Conservation (phyloP, 768 basidiomycete genomes). For the Hygrophorus russula region DNA sequence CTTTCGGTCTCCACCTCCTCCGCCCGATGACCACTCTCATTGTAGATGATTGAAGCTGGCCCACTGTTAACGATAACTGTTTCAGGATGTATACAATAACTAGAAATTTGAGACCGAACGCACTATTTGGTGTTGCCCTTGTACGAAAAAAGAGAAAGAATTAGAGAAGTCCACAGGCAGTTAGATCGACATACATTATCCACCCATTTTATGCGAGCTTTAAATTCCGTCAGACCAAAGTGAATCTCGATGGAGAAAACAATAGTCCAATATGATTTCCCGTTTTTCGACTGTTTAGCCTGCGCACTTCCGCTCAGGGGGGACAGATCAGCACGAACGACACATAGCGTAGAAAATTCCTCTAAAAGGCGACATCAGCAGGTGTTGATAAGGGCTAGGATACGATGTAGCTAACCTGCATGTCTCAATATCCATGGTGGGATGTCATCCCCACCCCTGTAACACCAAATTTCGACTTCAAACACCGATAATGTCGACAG, state of each 20-base stretch:
- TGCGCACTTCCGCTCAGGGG: conserved; percentile 61
- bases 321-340: conserved; percentile 70
- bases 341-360: conserved; percentile 65
- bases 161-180: neutral
- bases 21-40: conserved; percentile 62
- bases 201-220: conserved; percentile 72
- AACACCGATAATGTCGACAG: conserved; percentile 68
- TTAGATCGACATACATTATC: conserved; percentile 46
- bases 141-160: conserved; percentile 1
- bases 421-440: conserved; percentile 68
- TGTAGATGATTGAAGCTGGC: conserved; percentile 73
- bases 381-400: neutral
- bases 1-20: conserved; percentile 64
- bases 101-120: conserved; percentile 15
- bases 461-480: conserved; percentile 81
- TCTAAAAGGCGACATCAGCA: conserved; percentile 24
- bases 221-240: conserved; percentile 76
- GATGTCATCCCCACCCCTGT: conserved; percentile 56
- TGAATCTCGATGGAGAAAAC: conserved; percentile 79
- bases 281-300: conserved; percentile 49
- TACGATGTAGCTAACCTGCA: conserved; percentile 26
- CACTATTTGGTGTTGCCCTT: conserved; percentile 68
- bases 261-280: conserved; percentile 74
- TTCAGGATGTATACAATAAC: neutral
- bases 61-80: conserved; percentile 33